Base-by-base conservation (phyloP, 352 stramenopile species). In the Pythium diclinum region DNA sequence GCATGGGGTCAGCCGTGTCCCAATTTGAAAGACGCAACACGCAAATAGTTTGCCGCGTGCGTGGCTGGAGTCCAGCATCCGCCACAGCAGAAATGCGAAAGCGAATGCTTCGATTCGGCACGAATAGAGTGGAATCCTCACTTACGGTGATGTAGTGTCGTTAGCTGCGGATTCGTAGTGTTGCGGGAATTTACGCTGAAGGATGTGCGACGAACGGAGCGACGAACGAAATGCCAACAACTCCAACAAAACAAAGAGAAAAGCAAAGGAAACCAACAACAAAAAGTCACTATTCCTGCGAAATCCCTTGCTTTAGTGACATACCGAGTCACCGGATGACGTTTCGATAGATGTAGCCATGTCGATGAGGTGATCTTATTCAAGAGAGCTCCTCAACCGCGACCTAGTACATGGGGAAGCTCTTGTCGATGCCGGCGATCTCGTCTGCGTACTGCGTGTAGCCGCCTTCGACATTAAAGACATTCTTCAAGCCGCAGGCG, bases 371-470 rank as follows among this genome's bases (percentile, higher is more conserved):
- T 5, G 28, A 55, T 46, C 21, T 28, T 47, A 28, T 34, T 38
- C 52, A 32, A 58, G 1, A 40, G 1, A 13, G 16, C 14, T 5
- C 16, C 6, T 28, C 10, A 9, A 23, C 7, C 32, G 10, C 3
- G 30, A 16, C 14, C 54, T 72, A 94, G 65, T 93, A 95, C 75
- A 91, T 91, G 1, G 84, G 84, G 64, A 94, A 94, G 2, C 25
- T 51, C 10, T 69, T 62, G 49, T 94, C 79, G 11, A 77, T 71
- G 25, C 61, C 65, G 32, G 17, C 10, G 14, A 16, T 14, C 17
- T 78, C 63, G 53, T 63, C 65, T 14, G 81, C 78, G 64, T 85
- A 95, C 57, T 69, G 74, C 0, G 77, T 79, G 70, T 94, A 92
- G 55, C 87, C 87, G 56, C 87, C 87, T 28, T 89, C 65, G 10